phyloP scores from a whole-genome alignment of 805 yeast genomes.

The Nakazawaea wickerhamii region DNA sequence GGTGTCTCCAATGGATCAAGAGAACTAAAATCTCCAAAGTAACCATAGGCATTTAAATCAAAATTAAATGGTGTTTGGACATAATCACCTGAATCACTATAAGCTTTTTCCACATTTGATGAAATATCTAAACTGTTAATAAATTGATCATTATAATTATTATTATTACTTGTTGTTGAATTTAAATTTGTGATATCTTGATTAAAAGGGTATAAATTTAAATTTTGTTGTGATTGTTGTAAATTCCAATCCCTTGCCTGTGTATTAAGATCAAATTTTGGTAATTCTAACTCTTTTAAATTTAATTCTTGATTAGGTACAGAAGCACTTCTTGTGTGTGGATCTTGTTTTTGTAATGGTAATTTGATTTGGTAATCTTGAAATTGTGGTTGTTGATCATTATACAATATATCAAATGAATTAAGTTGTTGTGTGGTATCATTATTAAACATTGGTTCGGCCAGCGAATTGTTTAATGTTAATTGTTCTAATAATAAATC shows the following conservation, averaged over 20 bases:
- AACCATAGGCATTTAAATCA: conserved; percentile 7
- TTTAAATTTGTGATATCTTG: background rate
- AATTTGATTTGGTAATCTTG: conserved; percentile 2
- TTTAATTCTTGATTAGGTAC: background rate
- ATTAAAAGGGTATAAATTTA: too few relatives aligned
- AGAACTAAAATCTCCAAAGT: conserved; percentile 9
- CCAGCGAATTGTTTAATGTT: background rate
- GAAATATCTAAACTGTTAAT: background rate
- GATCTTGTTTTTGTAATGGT: background rate
- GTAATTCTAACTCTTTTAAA: background rate
- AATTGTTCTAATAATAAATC: conserved; percentile 6
- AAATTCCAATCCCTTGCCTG: conserved; percentile 6
- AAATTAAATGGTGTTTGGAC: conserved; percentile 11
- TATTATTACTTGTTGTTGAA: background rate
- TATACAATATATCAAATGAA: conserved; percentile 4
- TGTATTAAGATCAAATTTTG: background rate
- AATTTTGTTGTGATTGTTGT: conserved; percentile 1
- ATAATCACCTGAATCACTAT: conserved; percentile 10
- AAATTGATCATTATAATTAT: background rate
- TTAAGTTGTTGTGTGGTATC: background rate
- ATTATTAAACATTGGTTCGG: background rate
- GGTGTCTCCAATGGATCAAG: conserved; percentile 8
- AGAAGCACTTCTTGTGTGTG: conserved; percentile 2
- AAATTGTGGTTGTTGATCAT: conserved; percentile 1
- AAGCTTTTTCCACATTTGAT: conserved; percentile 1